These are phyloP conservation scores for Petrea volubilis DNA, from an alignment of 257 asterid species.

Conservation along the genomic window DNA sequence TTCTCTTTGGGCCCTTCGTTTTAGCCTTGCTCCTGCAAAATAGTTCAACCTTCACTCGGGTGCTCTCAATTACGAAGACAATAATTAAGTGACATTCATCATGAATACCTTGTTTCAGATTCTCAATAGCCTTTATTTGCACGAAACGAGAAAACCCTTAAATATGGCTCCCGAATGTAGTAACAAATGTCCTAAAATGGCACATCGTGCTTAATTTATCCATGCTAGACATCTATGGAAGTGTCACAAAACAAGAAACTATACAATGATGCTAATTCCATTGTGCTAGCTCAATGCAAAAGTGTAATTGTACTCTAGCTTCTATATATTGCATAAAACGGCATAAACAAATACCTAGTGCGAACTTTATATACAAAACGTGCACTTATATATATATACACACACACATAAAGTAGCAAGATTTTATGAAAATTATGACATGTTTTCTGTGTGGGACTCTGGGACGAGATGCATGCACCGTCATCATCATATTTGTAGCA, in stretches of 20 bases:
- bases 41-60: not conserved
- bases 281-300: not conserved
- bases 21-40: slow-evolving; percentile 63
- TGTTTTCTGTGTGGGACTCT: not conserved
- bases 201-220: not conserved
- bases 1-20: slow-evolving; percentile 65
- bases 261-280: not conserved
- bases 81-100: not conserved
- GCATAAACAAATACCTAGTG: not conserved
- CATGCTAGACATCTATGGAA: not conserved
- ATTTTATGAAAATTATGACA: not conserved
- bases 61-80: not conserved
- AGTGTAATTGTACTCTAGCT: not conserved
- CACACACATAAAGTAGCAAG: not conserved
- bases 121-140: not conserved
- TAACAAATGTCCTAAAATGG: not conserved
- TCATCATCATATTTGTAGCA: slow-evolving; percentile 1
- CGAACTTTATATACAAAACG: too few species aligned
- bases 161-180: not conserved
- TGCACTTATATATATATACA: too few species aligned
- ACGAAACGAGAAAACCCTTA: not conserved
- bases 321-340: not conserved
- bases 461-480: slow-evolving; percentile 12
- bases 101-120: not conserved
- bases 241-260: not conserved